phyloP scores from a whole-genome alignment of 345 rosid genomes.

The Capsella bursapastoris region DNA sequence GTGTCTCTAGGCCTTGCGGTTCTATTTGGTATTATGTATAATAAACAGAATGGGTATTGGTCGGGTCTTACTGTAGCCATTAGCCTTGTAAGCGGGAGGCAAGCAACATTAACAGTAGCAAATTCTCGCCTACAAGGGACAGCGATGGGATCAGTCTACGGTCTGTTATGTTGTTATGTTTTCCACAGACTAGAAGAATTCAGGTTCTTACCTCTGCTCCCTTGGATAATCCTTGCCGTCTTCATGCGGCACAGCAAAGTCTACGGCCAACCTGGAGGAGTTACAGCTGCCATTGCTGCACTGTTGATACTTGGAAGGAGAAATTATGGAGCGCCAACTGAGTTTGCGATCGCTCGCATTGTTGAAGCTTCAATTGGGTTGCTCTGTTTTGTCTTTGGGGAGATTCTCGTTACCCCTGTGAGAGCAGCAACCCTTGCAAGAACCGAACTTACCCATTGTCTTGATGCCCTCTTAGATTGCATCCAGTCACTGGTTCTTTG shows the following conservation, averaged over 20 bases:
- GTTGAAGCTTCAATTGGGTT: conserved; percentile 67
- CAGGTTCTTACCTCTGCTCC: conserved; percentile 60
- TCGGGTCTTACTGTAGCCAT: conserved; percentile 77
- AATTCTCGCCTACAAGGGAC: conserved; percentile 79
- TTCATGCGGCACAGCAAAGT: conserved; percentile 67
- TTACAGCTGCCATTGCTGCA: conserved; percentile 65
- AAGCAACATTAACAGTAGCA: conserved; percentile 59
- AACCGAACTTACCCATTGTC: conserved; percentile 49
- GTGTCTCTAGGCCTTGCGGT: conserved; percentile 68
- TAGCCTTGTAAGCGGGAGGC: conserved; percentile 60
- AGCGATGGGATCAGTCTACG: conserved; percentile 76
- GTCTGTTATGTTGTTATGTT: conserved; percentile 57
- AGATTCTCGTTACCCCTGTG: conserved; percentile 53
- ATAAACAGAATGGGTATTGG: conserved; percentile 68
- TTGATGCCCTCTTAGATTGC: conserved; percentile 43
- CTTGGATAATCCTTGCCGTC: conserved; percentile 64
- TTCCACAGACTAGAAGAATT: conserved; percentile 47
- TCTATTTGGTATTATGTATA: conserved; percentile 59
- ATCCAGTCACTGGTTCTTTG: conserved; percentile 40
- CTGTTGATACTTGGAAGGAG: conserved; percentile 67
- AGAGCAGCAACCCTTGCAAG: conserved; percentile 68
- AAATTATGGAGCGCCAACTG: conserved; percentile 56
- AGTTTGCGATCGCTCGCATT: conserved; percentile 62
- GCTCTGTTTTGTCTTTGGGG: conserved; percentile 55
- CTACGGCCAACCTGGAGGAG: conserved; percentile 68